Conservation (phyloP, 208 protist species). For the Crithidia sp. region DNA sequence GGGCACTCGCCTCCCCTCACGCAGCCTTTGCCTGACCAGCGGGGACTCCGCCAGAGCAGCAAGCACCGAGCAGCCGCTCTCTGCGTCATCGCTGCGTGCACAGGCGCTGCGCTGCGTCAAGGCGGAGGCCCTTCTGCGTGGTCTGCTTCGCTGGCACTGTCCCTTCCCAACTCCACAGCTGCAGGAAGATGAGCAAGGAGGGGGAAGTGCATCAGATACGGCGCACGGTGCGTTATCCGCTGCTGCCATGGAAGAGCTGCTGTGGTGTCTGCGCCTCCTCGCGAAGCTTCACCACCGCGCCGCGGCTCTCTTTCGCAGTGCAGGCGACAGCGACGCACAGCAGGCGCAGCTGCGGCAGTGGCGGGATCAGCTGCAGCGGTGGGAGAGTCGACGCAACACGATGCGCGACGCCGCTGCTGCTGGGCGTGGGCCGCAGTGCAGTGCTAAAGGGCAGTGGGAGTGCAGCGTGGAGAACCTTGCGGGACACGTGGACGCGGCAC, state of each 20-base stretch:
- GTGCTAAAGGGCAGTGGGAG: too few relatives aligned
- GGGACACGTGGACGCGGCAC: conserved; percentile 19
- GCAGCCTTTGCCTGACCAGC: too few relatives aligned
- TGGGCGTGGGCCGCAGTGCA: too few relatives aligned
- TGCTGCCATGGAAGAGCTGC: conserved; percentile 15
- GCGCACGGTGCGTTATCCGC: not conserved
- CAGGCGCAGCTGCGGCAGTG: conserved; percentile 14
- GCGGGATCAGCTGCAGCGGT: conserved; percentile 31
- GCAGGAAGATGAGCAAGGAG: not conserved
- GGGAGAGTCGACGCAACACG: conserved; percentile 5
- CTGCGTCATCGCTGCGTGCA: conserved; percentile 5
- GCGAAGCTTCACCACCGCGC: conserved; percentile 46
- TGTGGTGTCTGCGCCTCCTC: conserved; percentile 48
- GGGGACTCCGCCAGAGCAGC: too few relatives aligned
- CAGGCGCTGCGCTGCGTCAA: conserved; percentile 33
- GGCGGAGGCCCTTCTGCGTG: conserved; percentile 28
- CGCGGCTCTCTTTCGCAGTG: conserved; percentile 32
- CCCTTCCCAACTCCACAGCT: conserved; percentile 17
- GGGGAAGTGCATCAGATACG: not conserved
- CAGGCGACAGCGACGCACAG: conserved; percentile 17
- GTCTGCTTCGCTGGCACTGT: conserved; percentile 38
- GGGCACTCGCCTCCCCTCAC: not conserved
- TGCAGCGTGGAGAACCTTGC: conserved; percentile 20
- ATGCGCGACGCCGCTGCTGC: too few relatives aligned
- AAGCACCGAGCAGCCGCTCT: too few relatives aligned